Percentiles rank a stretch among this genome's conserved stretches.
phyloP scores from a whole-genome alignment of 225 moss, liverwort and hornwort genomes.

The Asterella californica region DNA sequence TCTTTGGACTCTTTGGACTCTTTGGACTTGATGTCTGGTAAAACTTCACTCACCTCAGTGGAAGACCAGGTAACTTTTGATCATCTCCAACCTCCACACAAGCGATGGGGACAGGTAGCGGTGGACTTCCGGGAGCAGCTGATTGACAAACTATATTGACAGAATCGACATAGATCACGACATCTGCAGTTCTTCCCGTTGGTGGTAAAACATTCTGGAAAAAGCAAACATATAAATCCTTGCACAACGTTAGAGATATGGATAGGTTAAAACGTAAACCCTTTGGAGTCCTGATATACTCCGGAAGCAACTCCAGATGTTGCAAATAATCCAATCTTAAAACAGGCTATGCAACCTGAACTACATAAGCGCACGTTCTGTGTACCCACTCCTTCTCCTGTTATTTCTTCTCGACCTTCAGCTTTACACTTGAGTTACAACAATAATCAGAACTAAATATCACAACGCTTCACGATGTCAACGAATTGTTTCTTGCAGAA shows the following conservation, averaged over 20 bases:
- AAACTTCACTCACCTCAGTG: conserved; percentile 57
- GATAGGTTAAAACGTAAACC: not conserved
- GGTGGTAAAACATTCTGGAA: conserved; percentile 78
- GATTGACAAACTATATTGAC: conserved; percentile 94
- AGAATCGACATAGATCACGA: conserved; percentile 87
- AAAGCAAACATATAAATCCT: not conserved
- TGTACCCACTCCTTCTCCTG: not conserved
- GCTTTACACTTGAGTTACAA: not conserved
- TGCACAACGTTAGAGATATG: not conserved
- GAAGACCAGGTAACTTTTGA: conserved; percentile 78
- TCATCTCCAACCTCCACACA: conserved; percentile 93
- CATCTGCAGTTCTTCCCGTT: conserved; percentile 71
- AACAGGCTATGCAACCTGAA: not conserved
- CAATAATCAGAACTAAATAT: too few relatives aligned
- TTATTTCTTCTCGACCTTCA: not conserved
- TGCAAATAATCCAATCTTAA: not conserved
- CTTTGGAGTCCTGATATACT: not conserved
- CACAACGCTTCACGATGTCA: not conserved
- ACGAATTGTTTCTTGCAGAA: not conserved
- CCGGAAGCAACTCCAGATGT: not conserved
- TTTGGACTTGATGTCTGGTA: not conserved
- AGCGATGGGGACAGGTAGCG: conserved; percentile 84
- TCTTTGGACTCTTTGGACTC: not conserved
- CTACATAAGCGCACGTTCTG: not conserved
- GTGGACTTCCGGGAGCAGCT: conserved; percentile 74